Base-by-base conservation (phyloP, 192 early-diverging fungal species). In the Umbelopsis sp. region DNA sequence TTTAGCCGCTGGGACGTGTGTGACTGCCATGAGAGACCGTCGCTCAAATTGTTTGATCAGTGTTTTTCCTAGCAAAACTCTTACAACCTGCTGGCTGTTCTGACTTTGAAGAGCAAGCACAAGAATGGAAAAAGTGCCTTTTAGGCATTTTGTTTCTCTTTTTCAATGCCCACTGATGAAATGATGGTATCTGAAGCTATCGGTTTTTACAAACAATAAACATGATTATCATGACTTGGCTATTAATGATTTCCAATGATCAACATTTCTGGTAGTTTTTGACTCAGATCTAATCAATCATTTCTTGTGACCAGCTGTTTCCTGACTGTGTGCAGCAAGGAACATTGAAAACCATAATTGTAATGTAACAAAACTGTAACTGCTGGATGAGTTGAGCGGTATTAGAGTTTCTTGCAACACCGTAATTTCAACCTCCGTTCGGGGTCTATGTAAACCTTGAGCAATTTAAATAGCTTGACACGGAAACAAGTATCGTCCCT, bases 341-440 rank as follows among this genome's bases (percentile, higher is more conserved):
- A 61, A 61, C 18, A 5, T 1, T 61, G 25, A 25, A 61, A 61
- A 61, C 55, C 55, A 35, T 61, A 61, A 61, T 35, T 61, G 18
- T 15, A 25, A 61, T 16, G 27, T 15, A 16, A 61, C 15, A 61
- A 2, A 30, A 6, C 18, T 16, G 25, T 12, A 30, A 25, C 6
- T 16, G 33, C 2, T 16, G 55, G 16, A 2, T 35, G 48, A 25
- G 3, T 27, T 22, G 7, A 61, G 27, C 7, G 11, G 25, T 61
- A 15, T 61, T 61, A 27, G 30, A 61, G 55, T 61, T 61, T 35
- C 37, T 41, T 16, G 27, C 21, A 35, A 30, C 55, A 61, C 55
- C 55, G 55, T 61, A 61, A 61, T 33, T 61, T 61, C 55, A 61
- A 13, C 3, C 55, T 61, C 55, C 55, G 55, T 61, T 61, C 55